Base-by-base conservation (phyloP, 2,329 filamentous ascomycete genomes). In the Aspergillus thermomutatus region DNA sequence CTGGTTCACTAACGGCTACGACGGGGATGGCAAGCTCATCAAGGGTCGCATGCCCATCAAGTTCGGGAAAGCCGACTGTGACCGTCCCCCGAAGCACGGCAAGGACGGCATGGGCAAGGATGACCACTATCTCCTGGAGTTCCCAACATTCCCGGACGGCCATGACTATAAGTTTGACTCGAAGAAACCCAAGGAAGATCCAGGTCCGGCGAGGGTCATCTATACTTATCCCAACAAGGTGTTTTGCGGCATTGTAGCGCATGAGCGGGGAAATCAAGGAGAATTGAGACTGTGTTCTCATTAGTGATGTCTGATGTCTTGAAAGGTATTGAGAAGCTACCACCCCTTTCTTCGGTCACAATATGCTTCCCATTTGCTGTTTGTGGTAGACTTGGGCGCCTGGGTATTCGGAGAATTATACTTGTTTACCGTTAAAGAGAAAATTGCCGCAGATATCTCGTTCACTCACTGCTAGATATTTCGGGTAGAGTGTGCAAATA, bases 111-210 rank as follows among this genome's bases (percentile, higher is more conserved):
- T 8, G 6, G 49, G 28, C 49, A n/a, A n/a, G 19, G 19, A 37
- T n/a, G 49, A 50, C 28, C 49, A 50, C 37, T 50, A 50, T 3
- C 49, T 50, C 4, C 19, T 50, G 31, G 49, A 41, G 31, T 50
- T 50, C 25, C 49, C 31, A 5, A 37, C 34, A 5, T 34, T 50
- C n/a, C n/a, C 49, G 2, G 49, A 50, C 25, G 49, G 49, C 14
- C 27, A 50, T 11, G n/a, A 50, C 11, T 41, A 50, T 23, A 50
- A 50, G 11, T 46, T 46, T 23, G 21, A 46, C 43, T 50, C 49
- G 26, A 50, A 50, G 49, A 50, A 50, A 40, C 49, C 49, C n/a
- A 50, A 50, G 49, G 49, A 34, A 31, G 28, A 50, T 23, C 49
- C 49, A 5, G 49, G 49, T 9, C 49, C 49, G 9, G 49, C 49